These are phyloP conservation scores for Forsythia suspensa DNA, from an alignment of 257 asterid genomes.

Conservation along the genomic window DNA sequence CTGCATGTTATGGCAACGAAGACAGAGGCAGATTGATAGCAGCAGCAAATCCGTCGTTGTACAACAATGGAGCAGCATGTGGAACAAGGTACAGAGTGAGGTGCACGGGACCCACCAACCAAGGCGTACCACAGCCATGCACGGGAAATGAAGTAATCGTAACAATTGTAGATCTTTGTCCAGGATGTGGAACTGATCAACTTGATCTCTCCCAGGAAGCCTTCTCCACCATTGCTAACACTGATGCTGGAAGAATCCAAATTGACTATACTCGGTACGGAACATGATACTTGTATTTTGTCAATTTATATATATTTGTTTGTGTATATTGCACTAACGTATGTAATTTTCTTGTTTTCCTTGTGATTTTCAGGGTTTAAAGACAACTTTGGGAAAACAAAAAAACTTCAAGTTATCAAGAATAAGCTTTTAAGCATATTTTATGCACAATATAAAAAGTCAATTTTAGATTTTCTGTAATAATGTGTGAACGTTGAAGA, in stretches of 20 bases:
- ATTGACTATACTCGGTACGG: conserved; percentile 38
- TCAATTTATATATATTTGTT: neutral
- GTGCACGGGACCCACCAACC: conserved; percentile 47
- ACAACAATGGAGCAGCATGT: conserved; percentile 37
- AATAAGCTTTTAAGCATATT: neutral
- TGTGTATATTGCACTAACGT: neutral
- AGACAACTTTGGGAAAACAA: neutral
- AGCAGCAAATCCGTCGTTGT: conserved; percentile 33
- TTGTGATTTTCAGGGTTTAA: conserved; percentile 9
- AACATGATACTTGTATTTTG: neutral
- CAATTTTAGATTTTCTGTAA: neutral
- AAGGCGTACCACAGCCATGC: conserved; percentile 40
- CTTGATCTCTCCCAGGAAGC: conserved; percentile 57
- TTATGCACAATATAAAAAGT: neutral
- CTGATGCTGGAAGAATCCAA: conserved; percentile 39
- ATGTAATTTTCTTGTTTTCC: neutral
- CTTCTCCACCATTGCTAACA: conserved; percentile 44
- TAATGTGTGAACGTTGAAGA: neutral
- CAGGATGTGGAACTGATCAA: conserved; percentile 32
- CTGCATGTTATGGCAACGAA: conserved; percentile 45
- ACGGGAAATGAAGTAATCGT: conserved; percentile 34
- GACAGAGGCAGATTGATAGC: conserved; percentile 43
- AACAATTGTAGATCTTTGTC: conserved; percentile 49
- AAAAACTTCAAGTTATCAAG: neutral
- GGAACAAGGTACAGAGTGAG: conserved; percentile 31